Evolutionary conservation across 768 basidiomycete species (phyloP).

Genomic region (Pleurotus platypus): DNA sequence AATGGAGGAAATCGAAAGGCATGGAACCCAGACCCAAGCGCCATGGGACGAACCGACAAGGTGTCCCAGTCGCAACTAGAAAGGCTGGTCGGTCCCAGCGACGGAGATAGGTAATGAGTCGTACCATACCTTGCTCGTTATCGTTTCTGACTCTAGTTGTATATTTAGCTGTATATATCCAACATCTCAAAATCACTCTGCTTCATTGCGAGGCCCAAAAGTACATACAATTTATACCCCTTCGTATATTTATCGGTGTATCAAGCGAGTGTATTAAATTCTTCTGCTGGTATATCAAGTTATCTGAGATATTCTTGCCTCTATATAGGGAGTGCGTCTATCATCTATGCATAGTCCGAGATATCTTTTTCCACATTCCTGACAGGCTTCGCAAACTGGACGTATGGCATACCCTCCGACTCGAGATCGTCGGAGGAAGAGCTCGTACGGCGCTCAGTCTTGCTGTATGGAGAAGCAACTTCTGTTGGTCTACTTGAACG

Average conservation of each 20-base stretch:
- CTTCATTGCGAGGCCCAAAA: background rate
- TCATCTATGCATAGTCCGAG: constrained; percentile 7
- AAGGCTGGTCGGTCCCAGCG: constrained; percentile 71
- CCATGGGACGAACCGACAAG: constrained; percentile 66
- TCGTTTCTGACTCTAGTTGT: too few relatives aligned
- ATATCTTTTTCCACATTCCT: constrained; percentile 6
- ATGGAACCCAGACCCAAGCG: constrained; percentile 47
- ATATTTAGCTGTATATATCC: too few relatives aligned
- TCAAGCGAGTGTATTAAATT: too few relatives aligned
- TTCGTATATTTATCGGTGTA: too few relatives aligned
- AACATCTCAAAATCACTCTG: too few relatives aligned
- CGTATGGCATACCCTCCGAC: constrained; percentile 7
- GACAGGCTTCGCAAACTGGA: constrained; percentile 2
- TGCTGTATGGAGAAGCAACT: constrained; percentile 18
- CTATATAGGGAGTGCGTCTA: background rate
- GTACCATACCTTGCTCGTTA: too few relatives aligned
- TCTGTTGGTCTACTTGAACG: constrained; percentile 13
- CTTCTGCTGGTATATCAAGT: too few relatives aligned
- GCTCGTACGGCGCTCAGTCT: constrained; percentile 11
- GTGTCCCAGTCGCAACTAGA: constrained; percentile 51
- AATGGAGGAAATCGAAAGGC: constrained; percentile 83
- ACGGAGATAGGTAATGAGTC: constrained; percentile 46
- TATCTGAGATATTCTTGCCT: too few relatives aligned
- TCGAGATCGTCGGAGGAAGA: constrained; percentile 12
- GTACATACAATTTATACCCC: background rate